Evolutionary conservation across 176 grass and related monocot genomes (phyloP).

Genomic region (Zizania latifolia): DNA sequence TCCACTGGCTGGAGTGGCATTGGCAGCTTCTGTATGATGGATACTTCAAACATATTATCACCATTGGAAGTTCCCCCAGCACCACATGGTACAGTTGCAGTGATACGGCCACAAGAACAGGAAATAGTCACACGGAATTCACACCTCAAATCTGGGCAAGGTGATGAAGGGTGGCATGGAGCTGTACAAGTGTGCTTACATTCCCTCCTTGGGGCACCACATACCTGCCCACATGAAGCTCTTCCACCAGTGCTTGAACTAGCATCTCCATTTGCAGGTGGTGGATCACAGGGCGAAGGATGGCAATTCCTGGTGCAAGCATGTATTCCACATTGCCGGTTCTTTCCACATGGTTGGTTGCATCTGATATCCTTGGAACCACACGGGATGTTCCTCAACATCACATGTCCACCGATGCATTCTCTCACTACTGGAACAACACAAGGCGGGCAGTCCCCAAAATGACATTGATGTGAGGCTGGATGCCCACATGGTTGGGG

Average conservation of each 20-base stretch:
- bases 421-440: slow-evolving; percentile 64
- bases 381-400: slow-evolving; percentile 91
- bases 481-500: slow-evolving; percentile 67
- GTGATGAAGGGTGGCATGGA: slow-evolving; percentile 70
- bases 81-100: slow-evolving; percentile 62
- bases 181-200: slow-evolving; percentile 89
- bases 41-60: slow-evolving; percentile 56
- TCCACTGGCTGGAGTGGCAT: slow-evolving; percentile 69
- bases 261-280: slow-evolving; percentile 36
- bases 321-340: slow-evolving; percentile 88
- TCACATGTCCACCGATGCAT: slow-evolving; percentile 79
- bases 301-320: slow-evolving; percentile 72
- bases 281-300: slow-evolving; percentile 68
- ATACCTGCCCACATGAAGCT: slow-evolving; percentile 80
- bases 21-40: slow-evolving; percentile 70
- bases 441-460: slow-evolving; percentile 75
- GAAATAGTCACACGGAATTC: slow-evolving; percentile 54
- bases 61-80: slow-evolving; percentile 54
- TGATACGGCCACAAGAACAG: slow-evolving; percentile 78
- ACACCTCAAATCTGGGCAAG: slow-evolving; percentile 79
- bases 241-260: slow-evolving; percentile 63
- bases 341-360: slow-evolving; percentile 93
- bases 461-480: slow-evolving; percentile 82
- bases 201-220: slow-evolving; percentile 77
- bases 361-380: slow-evolving; percentile 93